Conservation (phyloP, 441 rosid species). For the Biscutella laevigata region DNA sequence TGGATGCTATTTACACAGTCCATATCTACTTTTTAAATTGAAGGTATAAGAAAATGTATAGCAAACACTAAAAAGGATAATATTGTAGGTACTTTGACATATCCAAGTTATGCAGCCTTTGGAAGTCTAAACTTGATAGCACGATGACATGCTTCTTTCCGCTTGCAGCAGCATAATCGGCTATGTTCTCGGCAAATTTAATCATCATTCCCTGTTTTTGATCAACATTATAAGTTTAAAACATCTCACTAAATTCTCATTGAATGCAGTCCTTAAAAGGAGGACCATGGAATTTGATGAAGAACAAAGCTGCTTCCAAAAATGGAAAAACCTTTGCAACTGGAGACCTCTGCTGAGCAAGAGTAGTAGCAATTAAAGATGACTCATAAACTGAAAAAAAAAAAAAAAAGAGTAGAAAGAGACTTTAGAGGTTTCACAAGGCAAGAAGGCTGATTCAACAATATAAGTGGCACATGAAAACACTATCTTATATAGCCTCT, state of each 20-base stretch:
- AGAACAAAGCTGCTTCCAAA: neutral
- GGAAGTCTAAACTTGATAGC: constrained; percentile 84
- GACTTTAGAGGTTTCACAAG: neutral
- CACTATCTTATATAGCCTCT: neutral
- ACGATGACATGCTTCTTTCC: constrained; percentile 65
- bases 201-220: constrained; percentile 63
- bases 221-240: neutral
- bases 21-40: neutral
- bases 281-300: neutral
- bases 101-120: constrained; percentile 74
- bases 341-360: constrained; percentile 78
- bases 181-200: constrained; percentile 66
- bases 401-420: neutral
- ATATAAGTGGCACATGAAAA: neutral
- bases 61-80: neutral
- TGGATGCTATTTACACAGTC: constrained; percentile 2
- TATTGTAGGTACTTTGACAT: constrained; percentile 46
- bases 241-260: neutral
- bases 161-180: constrained; percentile 61
- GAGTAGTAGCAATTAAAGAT: constrained; percentile 32
- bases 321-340: constrained; percentile 38
- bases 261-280: neutral
- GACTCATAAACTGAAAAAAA: constrained; percentile 53
- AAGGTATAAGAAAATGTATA: neutral
- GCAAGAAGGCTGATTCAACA: neutral